Base-by-base conservation (phyloP, 116 monocot species). In the Dioscorea cayenensis region DNA sequence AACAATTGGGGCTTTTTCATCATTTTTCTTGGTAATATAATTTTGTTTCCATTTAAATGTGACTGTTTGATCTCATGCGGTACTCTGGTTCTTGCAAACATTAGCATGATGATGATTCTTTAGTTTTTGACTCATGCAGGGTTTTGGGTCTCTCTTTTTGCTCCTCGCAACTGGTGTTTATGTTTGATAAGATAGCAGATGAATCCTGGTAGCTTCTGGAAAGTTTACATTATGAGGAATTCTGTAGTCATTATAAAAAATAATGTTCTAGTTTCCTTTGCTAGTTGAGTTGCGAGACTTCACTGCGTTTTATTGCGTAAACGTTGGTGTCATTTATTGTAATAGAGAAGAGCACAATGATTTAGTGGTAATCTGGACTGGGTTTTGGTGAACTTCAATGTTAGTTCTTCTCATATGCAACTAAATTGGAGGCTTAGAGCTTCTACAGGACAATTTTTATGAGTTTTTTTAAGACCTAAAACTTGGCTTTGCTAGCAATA, bases 21-120 rank as follows among this genome's bases (percentile, higher is more conserved):
- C 95, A 20, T 72, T 95, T 59, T 95, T 95, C 80, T 69, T 95
- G 89, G 95, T 95, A 84, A 58, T 36, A 28, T 36, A 28, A 21
- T 2, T 50, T 22, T 18, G 49, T 73, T 64, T 2, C 51, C 22
- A 14, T 11, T 10, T 9, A 36, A 5, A n/a, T n/a, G 55, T 19
- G 3, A 0, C 28, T 20, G 63, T 60, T 28, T 71, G 36, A 17
- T 5, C 5, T 62, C 25, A 62, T 23, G 21, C 12, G 16, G 6
- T 21, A 13, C 10, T 28, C 10, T 3, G 11, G 43, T 43, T 43
- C 43, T 43, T 43, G 5, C 4, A 8, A 43, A 6, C 3, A 43
- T 43, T 69, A 27, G 28, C 3, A 25, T 14, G 23, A 66, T 12
- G 12, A 49, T 16, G 0, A 43, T 32, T 52, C 59, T 59, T 59